Evolutionary conservation across 805 yeast species (phyloP), one percentile per base, ranked within the genome.

Genomic region (Metschnikowia anglica): DNA sequence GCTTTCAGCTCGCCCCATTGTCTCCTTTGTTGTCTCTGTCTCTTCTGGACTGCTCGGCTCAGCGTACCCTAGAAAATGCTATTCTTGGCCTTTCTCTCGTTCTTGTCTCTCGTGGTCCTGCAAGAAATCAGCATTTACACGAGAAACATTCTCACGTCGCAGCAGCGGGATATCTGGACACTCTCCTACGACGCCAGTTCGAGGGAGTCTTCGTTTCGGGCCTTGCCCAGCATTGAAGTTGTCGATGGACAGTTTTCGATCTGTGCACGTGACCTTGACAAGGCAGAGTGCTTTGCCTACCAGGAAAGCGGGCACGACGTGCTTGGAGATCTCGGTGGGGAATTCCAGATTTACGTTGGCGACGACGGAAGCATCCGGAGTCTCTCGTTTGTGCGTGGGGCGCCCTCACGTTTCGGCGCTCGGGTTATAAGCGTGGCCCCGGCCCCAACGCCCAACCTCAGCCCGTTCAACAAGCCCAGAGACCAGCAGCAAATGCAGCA

Each of bases 211-310:
- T 12, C 32, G 8, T 59, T 56, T 37, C 19, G 30, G 20, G 34
- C 44, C 2, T 8, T 5, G 5, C 25, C 28, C 6, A 37, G 7
- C 3, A 10, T 21, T 13, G 9, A 24, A 13, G 3, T 43, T 9
- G 37, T 34, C 5, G 28, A 17, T 8, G 56, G 53, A 11, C 53
- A 35, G 7, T 56, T 56, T 45, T 62, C 66, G 37, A 35, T 67
- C 34, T 72, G 73, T 10, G 65, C 73, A 18, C 44, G 50, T 5
- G 67, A 62, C 38, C 31, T 66, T 5, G 36, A 2, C 5, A 45
- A 53, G 39, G 56, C 58, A 23, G 64, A 57, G n/a, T 70, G 74
- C 40, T 66, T 70, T 42, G 44, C 59, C 5, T 59, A 53, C 19
- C 44, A 39, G 28, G 51, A 52, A 33, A 21, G 36, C 20, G 33